Evolutionary conservation across 2,329 filamentous ascomycete species (phyloP).

Genomic region (Claviceps cyperi): DNA sequence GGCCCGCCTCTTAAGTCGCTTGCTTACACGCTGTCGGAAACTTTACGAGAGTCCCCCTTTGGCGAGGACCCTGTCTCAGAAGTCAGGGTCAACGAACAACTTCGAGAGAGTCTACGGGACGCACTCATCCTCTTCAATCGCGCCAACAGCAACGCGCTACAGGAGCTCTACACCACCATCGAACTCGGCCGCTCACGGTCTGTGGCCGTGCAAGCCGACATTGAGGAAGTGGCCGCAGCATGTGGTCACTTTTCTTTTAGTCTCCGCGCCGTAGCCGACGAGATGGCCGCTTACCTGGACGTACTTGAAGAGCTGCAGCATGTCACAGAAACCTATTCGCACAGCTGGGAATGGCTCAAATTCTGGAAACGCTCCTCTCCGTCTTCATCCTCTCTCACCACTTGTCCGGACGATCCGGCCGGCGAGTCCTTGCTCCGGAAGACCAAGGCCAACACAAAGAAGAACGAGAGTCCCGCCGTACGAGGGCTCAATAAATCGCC

Average conservation of each 20-base stretch:
- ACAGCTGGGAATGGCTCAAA: slow-evolving; percentile 73
- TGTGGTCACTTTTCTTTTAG: slow-evolving; percentile 95
- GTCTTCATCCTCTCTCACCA: background rate
- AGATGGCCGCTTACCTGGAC: slow-evolving; percentile 69
- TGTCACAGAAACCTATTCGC: slow-evolving; percentile 43
- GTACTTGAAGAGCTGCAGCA: slow-evolving; percentile 77
- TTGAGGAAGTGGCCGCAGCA: slow-evolving; percentile 94
- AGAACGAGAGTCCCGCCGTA: slow-evolving; percentile 24
- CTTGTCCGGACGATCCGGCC: slow-evolving; percentile 25
- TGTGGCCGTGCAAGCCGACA: slow-evolving; percentile 72
- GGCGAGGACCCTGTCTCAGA: slow-evolving; percentile 49
- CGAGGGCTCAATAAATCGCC: slow-evolving; percentile 33
- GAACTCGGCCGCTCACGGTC: slow-evolving; percentile 54
- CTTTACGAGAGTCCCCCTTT: slow-evolving; percentile 78
- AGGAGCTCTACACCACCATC: slow-evolving; percentile 66
- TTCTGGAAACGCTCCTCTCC: slow-evolving; percentile 44
- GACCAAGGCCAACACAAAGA: slow-evolving; percentile 14
- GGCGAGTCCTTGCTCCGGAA: slow-evolving; percentile 25
- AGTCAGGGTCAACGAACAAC: slow-evolving; percentile 65
- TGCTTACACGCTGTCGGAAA: slow-evolving; percentile 79
- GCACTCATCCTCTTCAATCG: slow-evolving; percentile 68
- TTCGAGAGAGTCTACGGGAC: slow-evolving; percentile 64
- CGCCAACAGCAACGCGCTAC: slow-evolving; percentile 61
- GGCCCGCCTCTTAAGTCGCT: slow-evolving; percentile 94
- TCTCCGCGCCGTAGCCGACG: slow-evolving; percentile 77